Evolutionary conservation across 768 basidiomycete genomes (phyloP).

Genomic region (Gymnopilus junonius): DNA sequence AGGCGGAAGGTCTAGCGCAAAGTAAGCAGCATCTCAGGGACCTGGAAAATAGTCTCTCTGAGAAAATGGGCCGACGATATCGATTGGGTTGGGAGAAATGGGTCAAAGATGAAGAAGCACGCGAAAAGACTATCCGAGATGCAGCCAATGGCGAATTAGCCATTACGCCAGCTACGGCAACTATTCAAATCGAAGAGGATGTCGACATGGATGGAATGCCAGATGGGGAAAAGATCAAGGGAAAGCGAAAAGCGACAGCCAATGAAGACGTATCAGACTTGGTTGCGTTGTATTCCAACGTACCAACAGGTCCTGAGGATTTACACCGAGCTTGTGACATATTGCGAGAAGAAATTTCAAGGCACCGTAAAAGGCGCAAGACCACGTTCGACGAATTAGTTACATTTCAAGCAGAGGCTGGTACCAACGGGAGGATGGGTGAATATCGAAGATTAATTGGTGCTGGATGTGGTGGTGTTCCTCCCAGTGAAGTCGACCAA

Average conservation of each 20-base stretch:
- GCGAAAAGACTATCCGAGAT: conserved; percentile 73
- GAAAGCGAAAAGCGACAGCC: conserved; percentile 56
- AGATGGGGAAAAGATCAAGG: conserved; percentile 52
- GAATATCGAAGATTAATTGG: conserved; percentile 90
- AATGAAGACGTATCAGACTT: conserved; percentile 71
- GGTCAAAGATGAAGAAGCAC: conserved; percentile 81
- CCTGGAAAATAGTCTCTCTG: conserved; percentile 66
- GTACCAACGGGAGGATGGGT: conserved; percentile 86
- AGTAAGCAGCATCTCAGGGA: conserved; percentile 61
- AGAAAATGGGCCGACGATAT: conserved; percentile 83
- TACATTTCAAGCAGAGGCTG: conserved; percentile 85
- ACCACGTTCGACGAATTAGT: conserved; percentile 77
- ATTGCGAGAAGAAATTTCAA: conserved; percentile 66
- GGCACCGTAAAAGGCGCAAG: conserved; percentile 70
- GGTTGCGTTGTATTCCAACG: conserved; percentile 55
- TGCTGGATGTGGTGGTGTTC: conserved; percentile 87
- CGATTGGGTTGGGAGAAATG: conserved; percentile 93
- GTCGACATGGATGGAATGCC: conserved; percentile 39
- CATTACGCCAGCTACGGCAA: conserved; percentile 47
- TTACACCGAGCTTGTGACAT: conserved; percentile 59
- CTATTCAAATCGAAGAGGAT: conserved; percentile 52
- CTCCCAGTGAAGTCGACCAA: conserved; percentile 86
- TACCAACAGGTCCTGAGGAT: conserved; percentile 61
- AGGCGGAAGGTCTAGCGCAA: conserved; percentile 68
- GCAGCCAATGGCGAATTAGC: conserved; percentile 61